Evolutionary conservation across 163 green algal species (phyloP).

Genomic region (Chloromonas sp.): DNA sequence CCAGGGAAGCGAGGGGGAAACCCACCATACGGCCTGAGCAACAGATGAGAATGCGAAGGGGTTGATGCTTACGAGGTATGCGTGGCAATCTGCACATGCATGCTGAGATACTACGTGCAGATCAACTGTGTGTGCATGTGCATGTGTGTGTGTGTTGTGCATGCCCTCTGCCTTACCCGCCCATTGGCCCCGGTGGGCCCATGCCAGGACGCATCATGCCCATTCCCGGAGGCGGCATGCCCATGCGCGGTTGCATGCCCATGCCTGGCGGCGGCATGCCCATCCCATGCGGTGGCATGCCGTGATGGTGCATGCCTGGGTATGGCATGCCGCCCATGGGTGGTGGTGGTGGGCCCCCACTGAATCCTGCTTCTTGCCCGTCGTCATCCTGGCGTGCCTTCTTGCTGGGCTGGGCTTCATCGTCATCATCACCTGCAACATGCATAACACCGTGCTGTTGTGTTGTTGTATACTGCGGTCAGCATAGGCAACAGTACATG

Average conservation of each 20-base stretch:
- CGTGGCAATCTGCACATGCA: no score
- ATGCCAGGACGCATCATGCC: no score
- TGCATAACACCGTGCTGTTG: not conserved
- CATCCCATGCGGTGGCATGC: not conserved
- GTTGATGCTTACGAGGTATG: no score
- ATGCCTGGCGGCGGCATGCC: not conserved
- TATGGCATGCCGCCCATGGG: not conserved
- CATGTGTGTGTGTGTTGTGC: no score
- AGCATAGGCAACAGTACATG: not conserved
- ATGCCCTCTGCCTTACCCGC: no score
- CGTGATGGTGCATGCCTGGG: not conserved
- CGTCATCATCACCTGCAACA: slow-evolving; percentile 7
- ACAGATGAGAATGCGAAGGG: no score
- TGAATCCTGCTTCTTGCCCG: not conserved
- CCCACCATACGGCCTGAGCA: no score
- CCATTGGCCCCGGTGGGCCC: no score
- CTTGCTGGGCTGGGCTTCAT: slow-evolving; percentile 17
- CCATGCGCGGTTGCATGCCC: not conserved
- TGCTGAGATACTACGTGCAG: no score
- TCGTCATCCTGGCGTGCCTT: slow-evolving; percentile 6
- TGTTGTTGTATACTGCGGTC: not conserved
- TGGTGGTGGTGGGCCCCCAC: not conserved
- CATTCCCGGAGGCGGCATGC: no score
- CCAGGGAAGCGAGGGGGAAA: no score
- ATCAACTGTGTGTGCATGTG: no score